Evolutionary conservation across 2,329 filamentous ascomycete species (phyloP).

Genomic region (Sporothrix curviconia): DNA sequence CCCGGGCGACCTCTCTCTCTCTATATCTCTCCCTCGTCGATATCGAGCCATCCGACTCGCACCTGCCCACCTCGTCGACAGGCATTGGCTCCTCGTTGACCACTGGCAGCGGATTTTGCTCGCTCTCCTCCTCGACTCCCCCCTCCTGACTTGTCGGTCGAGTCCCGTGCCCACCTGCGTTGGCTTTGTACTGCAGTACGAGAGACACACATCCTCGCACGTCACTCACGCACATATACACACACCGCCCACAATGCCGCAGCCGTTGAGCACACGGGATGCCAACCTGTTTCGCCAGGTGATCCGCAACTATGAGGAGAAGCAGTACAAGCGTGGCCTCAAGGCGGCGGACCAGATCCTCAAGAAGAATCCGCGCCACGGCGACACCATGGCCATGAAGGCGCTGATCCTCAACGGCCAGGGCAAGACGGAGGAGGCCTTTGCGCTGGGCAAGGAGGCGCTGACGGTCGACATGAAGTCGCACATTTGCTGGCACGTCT

Average conservation of each 20-base stretch:
- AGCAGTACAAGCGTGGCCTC: conserved; percentile 91
- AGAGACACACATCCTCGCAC: too few species aligned
- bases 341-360: conserved; percentile 96
- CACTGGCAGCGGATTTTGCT: too few species aligned
- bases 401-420: conserved; percentile 90
- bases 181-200: too few species aligned
- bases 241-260: conserved; percentile 50
- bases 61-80: too few species aligned
- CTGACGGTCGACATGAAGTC: conserved; percentile 97
- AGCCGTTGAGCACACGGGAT: conserved; percentile 78
- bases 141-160: too few species aligned
- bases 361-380: conserved; percentile 90
- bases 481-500: conserved; percentile 99
- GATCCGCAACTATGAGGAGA: conserved; percentile 93
- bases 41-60: too few species aligned
- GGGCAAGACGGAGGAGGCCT: conserved; percentile 89
- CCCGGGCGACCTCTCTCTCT: too few species aligned
- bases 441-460: conserved; percentile 84
- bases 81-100: too few species aligned
- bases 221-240: too few species aligned
- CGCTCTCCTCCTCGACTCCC: too few species aligned
- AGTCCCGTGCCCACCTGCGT: too few species aligned
- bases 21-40: too few species aligned
- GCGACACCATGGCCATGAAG: conserved; percentile 98
- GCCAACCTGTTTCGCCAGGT: conserved; percentile 88